phyloP scores from a whole-genome alignment of 2,329 filamentous ascomycete species.

The Cercospora berteroae region DNA sequence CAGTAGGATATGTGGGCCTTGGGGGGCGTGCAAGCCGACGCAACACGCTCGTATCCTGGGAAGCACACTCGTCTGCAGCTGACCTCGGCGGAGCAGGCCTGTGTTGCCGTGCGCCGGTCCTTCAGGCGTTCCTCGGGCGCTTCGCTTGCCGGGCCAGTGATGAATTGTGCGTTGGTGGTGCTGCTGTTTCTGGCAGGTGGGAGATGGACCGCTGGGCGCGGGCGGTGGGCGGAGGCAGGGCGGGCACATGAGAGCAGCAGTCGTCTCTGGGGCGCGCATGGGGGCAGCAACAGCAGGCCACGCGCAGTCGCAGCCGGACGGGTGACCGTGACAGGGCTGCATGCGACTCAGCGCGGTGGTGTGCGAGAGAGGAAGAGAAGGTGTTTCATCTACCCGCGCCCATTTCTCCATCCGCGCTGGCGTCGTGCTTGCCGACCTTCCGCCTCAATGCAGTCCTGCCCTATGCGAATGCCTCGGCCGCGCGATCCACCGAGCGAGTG shows the following conservation, averaged over 20 bases:
- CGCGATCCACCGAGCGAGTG: background rate
- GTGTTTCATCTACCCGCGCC: background rate
- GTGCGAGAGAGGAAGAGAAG: background rate
- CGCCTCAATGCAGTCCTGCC: background rate
- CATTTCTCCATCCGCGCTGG: background rate
- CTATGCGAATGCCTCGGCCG: background rate
- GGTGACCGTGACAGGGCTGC: background rate
- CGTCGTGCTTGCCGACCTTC: background rate
- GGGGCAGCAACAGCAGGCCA: background rate
- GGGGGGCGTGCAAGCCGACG: background rate
- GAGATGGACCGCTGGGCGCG: background rate
- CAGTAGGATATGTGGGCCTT: conserved; percentile 10
- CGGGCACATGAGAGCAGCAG: background rate
- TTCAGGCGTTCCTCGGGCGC: background rate
- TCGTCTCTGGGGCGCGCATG: background rate
- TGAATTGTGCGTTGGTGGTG: background rate
- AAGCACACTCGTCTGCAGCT: background rate
- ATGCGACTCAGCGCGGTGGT: background rate
- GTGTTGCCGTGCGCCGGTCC: background rate
- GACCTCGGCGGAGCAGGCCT: background rate
- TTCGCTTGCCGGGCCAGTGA: background rate
- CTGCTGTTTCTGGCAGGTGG: background rate
- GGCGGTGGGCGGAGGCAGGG: background rate
- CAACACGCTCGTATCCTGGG: background rate
- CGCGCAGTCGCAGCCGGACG: background rate